Conservation (phyloP, 23 red algal species). For the Gracilaria domingensis region DNA sequence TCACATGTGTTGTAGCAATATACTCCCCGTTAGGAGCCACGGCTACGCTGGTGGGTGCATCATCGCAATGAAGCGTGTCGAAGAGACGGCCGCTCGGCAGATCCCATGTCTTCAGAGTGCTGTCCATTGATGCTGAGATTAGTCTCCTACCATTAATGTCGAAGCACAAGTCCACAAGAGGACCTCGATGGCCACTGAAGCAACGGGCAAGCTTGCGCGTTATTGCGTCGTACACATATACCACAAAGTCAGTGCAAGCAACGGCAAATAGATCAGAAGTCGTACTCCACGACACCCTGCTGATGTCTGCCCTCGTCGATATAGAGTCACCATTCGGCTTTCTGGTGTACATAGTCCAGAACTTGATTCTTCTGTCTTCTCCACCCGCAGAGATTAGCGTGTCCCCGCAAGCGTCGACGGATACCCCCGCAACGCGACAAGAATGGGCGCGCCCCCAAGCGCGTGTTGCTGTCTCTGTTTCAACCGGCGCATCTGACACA, state of each 20-base stretch:
- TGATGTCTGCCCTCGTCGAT: conserved; percentile 10
- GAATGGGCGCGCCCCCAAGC: conserved; percentile 69
- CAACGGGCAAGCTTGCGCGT: conserved; percentile 72
- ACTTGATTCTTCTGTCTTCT: conserved; percentile 65
- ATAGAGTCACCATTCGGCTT: conserved; percentile 12
- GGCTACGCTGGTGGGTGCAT: conserved; percentile 78
- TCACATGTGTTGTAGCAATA: conserved; percentile 85
- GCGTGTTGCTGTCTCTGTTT: not conserved
- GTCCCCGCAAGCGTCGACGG: conserved; percentile 77
- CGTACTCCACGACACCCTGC: conserved; percentile 70
- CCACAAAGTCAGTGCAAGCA: conserved; percentile 71
- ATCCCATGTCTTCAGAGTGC: conserved; percentile 91
- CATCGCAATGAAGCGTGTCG: conserved; percentile 70
- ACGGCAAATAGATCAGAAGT: conserved; percentile 87
- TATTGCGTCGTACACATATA: conserved; percentile 82
- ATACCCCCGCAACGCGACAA: conserved; percentile 38
- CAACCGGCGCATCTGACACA: not conserved
- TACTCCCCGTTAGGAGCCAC: conserved; percentile 87
- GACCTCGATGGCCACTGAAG: conserved; percentile 70
- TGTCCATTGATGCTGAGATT: conserved; percentile 84
- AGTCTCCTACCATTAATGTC: conserved; percentile 66
- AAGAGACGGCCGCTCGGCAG: conserved; percentile 78
- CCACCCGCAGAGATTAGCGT: conserved; percentile 50
- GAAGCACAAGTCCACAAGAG: conserved; percentile 87
- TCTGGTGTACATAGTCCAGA: conserved; percentile 73